phyloP scores from a whole-genome alignment of 1,139 yeast species.

The Yamadazyma pseudoaaseri region DNA sequence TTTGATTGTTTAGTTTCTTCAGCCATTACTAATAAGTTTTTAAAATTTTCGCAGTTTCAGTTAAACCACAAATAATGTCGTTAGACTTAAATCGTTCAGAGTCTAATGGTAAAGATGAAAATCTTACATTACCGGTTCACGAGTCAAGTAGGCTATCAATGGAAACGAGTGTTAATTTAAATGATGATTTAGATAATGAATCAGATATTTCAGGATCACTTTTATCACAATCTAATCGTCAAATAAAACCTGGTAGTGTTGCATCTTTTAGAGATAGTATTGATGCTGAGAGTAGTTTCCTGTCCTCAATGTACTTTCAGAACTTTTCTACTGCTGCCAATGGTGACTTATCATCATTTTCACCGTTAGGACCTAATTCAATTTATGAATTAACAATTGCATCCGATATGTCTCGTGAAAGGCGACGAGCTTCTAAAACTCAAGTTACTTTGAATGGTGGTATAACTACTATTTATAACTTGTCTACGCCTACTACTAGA shows the following conservation, averaged over 20 bases:
- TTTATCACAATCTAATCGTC: constrained; percentile 10
- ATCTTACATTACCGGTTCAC: constrained; percentile 11
- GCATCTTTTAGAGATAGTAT: constrained; percentile 33
- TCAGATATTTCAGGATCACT: constrained; percentile 15
- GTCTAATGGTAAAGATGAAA: background rate
- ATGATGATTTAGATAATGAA: constrained; percentile 36
- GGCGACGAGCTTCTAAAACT: constrained; percentile 29
- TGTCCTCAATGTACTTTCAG: constrained; percentile 32
- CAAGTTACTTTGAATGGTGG: constrained; percentile 45
- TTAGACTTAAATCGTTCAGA: background rate
- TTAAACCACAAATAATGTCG: constrained; percentile 2
- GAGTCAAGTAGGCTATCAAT: constrained; percentile 23
- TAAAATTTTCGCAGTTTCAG: too few species aligned
- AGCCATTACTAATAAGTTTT: constrained; percentile 4
- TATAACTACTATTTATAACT: constrained; percentile 36
- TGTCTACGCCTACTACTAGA: constrained; percentile 67
- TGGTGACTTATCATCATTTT: constrained; percentile 23
- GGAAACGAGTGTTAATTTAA: constrained; percentile 33
- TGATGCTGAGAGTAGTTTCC: constrained; percentile 37
- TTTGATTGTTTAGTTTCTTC: constrained; percentile 30
- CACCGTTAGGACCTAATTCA: constrained; percentile 78
- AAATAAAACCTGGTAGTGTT: constrained; percentile 21
- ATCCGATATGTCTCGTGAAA: constrained; percentile 47
- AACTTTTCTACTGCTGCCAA: constrained; percentile 19
- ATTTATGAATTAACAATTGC: constrained; percentile 70